Evolutionary conservation across 176 grass and related monocot genomes (phyloP).

Genomic region (Ensete glaucum): DNA sequence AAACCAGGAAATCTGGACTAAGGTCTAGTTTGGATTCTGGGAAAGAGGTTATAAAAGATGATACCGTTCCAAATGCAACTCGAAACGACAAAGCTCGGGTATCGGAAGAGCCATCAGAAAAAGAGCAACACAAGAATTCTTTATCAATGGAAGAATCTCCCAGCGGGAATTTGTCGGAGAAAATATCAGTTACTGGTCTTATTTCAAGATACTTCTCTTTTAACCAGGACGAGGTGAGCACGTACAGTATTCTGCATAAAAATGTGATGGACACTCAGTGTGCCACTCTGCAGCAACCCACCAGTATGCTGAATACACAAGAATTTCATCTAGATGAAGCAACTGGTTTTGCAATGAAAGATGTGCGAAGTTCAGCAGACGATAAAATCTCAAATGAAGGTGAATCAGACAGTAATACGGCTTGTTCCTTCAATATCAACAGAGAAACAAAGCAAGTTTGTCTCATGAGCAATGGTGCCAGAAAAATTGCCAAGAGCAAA

Average conservation of each 20-base stretch:
- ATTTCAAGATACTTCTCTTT: slow-evolving; percentile 15
- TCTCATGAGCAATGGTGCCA: neutral
- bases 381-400: neutral
- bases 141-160: neutral
- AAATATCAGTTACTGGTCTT: slow-evolving; percentile 13
- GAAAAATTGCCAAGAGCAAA: neutral
- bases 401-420: neutral
- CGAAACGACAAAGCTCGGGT: neutral
- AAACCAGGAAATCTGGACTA: neutral
- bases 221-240: slow-evolving; percentile 2
- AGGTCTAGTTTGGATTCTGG: neutral
- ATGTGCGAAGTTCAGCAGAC: neutral
- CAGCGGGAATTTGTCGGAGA: neutral
- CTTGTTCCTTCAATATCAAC: slow-evolving; percentile 14
- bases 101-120: neutral
- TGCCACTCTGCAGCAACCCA: neutral
- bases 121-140: neutral
- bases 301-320: neutral
- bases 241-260: neutral
- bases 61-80: neutral
- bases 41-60: neutral
- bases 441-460: neutral
- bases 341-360: neutral
- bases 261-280: neutral
- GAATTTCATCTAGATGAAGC: neutral